Conservation (phyloP, 2,329 filamentous ascomycete genomes). For the Tolypocladium pustulatum region DNA sequence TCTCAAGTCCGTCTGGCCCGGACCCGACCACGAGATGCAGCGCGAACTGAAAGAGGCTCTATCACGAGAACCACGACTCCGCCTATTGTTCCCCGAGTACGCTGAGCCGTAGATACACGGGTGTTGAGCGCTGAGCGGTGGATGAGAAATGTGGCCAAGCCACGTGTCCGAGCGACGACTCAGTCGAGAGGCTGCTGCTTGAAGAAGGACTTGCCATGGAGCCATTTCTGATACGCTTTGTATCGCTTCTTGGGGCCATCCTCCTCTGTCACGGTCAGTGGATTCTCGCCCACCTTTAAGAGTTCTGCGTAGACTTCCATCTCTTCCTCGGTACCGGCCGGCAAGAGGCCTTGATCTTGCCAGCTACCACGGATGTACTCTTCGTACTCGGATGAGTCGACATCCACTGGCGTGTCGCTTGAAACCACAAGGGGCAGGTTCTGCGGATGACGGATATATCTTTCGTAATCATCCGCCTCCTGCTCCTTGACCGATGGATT, state of each 20-base stretch:
- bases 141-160: neutral
- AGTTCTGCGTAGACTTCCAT: conserved; percentile 61
- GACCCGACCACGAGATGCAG: conserved; percentile 5
- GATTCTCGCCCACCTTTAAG: conserved; percentile 67
- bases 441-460: conserved; percentile 82
- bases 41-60: conserved; percentile 10
- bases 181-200: conserved; percentile 69
- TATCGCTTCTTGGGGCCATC: conserved; percentile 89
- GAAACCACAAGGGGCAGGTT: conserved; percentile 76
- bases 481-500: conserved; percentile 68
- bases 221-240: conserved; percentile 92
- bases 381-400: conserved; percentile 58
- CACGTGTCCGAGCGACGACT: conserved; percentile 5
- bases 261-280: conserved; percentile 77
- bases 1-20: conserved; percentile 12
- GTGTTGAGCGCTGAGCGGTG: neutral
- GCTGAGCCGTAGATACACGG: neutral
- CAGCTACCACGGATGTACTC: conserved; percentile 67
- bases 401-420: conserved; percentile 50
- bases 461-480: conserved; percentile 77
- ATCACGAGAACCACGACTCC: conserved; percentile 17
- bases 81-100: conserved; percentile 11
- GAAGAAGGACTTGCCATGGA: conserved; percentile 89
- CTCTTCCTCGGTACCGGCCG: conserved; percentile 35
- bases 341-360: conserved; percentile 47